Conservation (phyloP, 768 basidiomycete genomes). For the Mycena vulgaris region DNA sequence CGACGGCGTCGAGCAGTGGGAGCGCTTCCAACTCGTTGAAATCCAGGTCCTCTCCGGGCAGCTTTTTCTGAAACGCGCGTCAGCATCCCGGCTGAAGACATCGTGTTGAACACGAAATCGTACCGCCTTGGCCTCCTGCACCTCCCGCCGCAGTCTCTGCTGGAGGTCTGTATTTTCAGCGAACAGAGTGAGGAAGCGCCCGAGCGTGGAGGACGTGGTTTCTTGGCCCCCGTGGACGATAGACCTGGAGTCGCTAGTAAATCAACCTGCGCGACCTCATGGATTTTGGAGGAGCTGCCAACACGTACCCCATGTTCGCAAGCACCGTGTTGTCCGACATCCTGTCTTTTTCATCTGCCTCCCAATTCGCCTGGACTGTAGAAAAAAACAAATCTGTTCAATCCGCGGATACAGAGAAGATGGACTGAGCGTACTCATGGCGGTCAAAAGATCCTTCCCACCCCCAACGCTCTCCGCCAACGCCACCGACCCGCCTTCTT, state of each 20-base stretch:
- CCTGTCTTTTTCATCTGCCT: conserved; percentile 45
- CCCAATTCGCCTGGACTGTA: conserved; percentile 51
- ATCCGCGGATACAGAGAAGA: too few species aligned
- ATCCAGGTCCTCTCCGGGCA: conserved; percentile 44
- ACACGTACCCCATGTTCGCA: conserved; percentile 50
- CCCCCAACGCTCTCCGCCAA: conserved; percentile 36
- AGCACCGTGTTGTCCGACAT: conserved; percentile 48
- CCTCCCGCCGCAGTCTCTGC: conserved; percentile 46
- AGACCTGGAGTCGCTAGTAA: too few species aligned
- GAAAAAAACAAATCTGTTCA: too few species aligned
- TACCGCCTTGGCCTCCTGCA: conserved; percentile 38
- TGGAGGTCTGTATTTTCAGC: conserved; percentile 49
- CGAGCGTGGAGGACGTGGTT: conserved; percentile 51
- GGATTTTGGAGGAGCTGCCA: too few species aligned
- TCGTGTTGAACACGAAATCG: neutral
- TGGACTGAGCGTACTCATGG: conserved; percentile 44
- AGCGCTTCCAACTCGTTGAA: conserved; percentile 57
- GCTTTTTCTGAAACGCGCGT: conserved; percentile 34
- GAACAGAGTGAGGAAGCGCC: conserved; percentile 46
- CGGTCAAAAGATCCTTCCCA: conserved; percentile 44
- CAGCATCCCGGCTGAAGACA: neutral
- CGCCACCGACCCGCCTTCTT: too few species aligned
- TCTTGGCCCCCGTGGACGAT: conserved; percentile 54
- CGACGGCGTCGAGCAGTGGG: conserved; percentile 56
- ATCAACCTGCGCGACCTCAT: too few species aligned